A percentile compares a stretch with the other conserved stretches of the same genome.
Conservation (phyloP, 257 asterid genomes). For the Parsonsia alboflavescens region DNA sequence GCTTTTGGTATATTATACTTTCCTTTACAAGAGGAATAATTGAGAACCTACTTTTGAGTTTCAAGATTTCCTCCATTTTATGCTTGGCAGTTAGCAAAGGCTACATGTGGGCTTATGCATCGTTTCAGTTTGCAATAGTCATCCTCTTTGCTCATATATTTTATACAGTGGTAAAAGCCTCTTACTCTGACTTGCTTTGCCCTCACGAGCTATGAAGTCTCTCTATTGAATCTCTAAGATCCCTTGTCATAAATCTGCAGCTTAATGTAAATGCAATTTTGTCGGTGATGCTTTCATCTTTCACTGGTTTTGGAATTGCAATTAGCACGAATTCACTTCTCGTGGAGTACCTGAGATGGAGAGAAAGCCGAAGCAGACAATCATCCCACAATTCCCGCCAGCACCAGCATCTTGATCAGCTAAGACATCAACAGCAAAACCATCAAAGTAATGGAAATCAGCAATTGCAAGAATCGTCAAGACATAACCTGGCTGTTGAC, state of each 20-base stretch:
- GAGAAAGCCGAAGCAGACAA: conserved; percentile 46
- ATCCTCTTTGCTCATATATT: conserved; percentile 91
- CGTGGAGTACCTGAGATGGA: conserved; percentile 86
- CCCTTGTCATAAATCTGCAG: conserved; percentile 35
- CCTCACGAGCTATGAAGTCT: background rate
- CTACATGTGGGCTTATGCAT: conserved; percentile 96
- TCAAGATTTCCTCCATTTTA: background rate
- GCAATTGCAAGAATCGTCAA: conserved; percentile 25
- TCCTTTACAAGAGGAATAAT: background rate
- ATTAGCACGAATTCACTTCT: conserved; percentile 91
- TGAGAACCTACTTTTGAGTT: background rate
- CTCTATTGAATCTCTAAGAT: background rate
- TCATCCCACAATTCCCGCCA: conserved; percentile 28
- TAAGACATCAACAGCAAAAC: conserved; percentile 14
- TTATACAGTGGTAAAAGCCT: conserved; percentile 60
- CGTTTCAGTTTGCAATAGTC: conserved; percentile 93
- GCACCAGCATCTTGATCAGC: conserved; percentile 21
- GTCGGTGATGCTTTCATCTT: conserved; percentile 85
- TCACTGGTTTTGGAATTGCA: conserved; percentile 94
- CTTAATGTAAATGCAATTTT: conserved; percentile 71
- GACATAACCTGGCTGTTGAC: conserved; percentile 16
- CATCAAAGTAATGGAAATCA: conserved; percentile 16
- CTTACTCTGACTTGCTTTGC: background rate
- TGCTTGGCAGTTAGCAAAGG: conserved; percentile 76
- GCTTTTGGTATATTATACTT: background rate